phyloP scores from a whole-genome alignment of 768 basidiomycete species.

The Amanita rubescens region DNA sequence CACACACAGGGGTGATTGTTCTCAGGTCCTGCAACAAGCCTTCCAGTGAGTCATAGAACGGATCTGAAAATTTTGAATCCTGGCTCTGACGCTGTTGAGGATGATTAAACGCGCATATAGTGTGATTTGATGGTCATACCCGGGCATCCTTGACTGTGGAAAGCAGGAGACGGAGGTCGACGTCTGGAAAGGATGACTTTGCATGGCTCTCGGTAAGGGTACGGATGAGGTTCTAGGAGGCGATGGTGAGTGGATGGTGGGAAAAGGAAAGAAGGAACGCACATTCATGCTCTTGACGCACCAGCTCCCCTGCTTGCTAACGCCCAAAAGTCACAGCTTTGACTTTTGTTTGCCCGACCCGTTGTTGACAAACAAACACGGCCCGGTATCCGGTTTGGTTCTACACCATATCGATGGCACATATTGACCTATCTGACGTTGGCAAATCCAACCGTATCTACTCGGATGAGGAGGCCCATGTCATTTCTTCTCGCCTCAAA shows the following conservation, averaged over 20 bases:
- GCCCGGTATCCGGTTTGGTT: too few relatives aligned
- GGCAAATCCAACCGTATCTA: background rate
- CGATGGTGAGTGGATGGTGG: slow-evolving; percentile 6
- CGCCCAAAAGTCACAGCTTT: background rate
- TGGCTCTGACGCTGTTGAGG: slow-evolving; percentile 29
- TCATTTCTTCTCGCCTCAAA: background rate
- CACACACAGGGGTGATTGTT: slow-evolving; percentile 58
- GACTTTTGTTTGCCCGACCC: too few relatives aligned
- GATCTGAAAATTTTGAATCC: slow-evolving; percentile 71
- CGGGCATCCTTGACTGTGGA: slow-evolving; percentile 82
- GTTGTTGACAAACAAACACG: too few relatives aligned
- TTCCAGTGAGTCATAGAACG: slow-evolving; percentile 93
- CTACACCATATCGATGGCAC: too few relatives aligned
- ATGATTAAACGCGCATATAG: slow-evolving; percentile 11
- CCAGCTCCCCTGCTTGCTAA: slow-evolving; percentile 5
- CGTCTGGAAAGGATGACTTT: slow-evolving; percentile 49
- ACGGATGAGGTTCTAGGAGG: slow-evolving; percentile 74
- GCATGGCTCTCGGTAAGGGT: slow-evolving; percentile 76
- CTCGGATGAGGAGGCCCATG: background rate
- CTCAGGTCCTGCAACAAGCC: slow-evolving; percentile 81
- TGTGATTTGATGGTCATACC: slow-evolving; percentile 43
- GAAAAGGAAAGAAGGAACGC: slow-evolving; percentile 4
- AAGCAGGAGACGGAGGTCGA: slow-evolving; percentile 76
- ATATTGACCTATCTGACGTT: background rate
- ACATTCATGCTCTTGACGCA: slow-evolving; percentile 12